A percentile compares a stretch with the other conserved stretches of the same genome.
Evolutionary conservation across 78 protist species (phyloP).

Genomic region (Dictyostelium capitatum): DNA sequence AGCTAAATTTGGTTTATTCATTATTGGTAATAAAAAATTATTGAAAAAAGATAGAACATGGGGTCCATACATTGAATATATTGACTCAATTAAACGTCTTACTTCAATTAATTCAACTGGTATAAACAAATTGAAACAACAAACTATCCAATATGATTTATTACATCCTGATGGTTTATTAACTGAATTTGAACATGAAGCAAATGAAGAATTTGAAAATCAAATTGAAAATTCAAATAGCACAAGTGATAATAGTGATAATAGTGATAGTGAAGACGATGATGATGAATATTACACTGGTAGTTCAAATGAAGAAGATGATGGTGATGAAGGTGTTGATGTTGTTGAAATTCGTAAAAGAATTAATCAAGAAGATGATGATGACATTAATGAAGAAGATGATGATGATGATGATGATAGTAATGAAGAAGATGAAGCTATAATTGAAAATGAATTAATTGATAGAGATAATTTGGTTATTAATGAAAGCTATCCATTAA

Average conservation of each 20-base stretch:
- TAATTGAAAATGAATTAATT: not conserved
- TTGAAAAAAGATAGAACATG: not conserved
- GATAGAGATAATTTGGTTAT: not conserved
- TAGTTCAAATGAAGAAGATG: not conserved
- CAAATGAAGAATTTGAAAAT: not conserved
- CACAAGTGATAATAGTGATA: not conserved
- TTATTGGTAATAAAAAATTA: conserved; percentile 70
- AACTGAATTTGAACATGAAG: not conserved
- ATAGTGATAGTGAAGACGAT: not conserved
- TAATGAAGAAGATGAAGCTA: not conserved
- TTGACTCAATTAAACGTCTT: not conserved
- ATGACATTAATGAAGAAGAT: conserved; percentile 1
- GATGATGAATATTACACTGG: not conserved
- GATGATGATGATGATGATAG: not conserved
- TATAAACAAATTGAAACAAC: not conserved
- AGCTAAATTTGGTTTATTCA: conserved; percentile 81
- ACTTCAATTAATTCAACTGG: no score
- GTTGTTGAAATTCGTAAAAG: not conserved
- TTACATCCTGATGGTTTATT: not conserved
- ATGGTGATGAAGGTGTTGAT: conserved; percentile 5
- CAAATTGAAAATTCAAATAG: not conserved
- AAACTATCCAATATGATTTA: not conserved
- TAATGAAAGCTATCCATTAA: not conserved
- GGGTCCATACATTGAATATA: not conserved
- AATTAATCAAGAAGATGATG: not conserved